A percentile compares a stretch with the other conserved stretches of the same genome.
Evolutionary conservation across 208 protist genomes (phyloP).

Genomic region (Trypanosoma boissoni): DNA sequence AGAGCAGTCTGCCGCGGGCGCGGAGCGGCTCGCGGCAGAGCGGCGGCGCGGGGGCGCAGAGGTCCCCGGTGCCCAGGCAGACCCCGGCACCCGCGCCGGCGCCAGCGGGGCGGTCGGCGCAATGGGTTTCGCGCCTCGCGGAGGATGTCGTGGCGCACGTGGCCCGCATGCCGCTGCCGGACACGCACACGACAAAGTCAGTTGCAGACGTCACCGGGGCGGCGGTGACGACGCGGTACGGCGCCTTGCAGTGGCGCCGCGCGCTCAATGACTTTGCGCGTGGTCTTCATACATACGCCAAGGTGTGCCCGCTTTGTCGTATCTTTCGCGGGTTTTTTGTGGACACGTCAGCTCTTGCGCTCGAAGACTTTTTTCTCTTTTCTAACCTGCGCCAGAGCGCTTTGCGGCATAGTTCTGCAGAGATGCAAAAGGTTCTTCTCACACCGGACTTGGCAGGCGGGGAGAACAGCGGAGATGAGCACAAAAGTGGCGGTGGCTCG

Average conservation of each 20-base stretch:
- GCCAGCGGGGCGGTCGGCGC: constrained; percentile 8
- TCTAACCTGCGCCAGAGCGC: constrained; percentile 27
- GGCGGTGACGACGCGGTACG: constrained; percentile 32
- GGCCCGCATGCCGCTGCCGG: constrained; percentile 1
- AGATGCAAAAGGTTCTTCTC: constrained; percentile 23
- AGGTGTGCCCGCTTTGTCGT: constrained; percentile 33
- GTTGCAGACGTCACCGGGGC: constrained; percentile 36
- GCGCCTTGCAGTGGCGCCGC: constrained; percentile 40
- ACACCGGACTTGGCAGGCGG: neutral
- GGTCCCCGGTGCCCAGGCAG: too few species aligned
- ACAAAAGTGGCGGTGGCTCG: neutral
- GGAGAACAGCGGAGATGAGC: neutral
- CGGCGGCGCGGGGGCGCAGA: neutral
- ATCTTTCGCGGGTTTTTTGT: constrained; percentile 48
- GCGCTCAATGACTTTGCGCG: constrained; percentile 35
- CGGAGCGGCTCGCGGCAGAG: neutral
- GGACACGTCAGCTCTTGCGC: constrained; percentile 23
- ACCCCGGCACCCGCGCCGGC: neutral
- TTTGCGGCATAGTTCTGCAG: constrained; percentile 21
- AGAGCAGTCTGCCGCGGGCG: too few species aligned
- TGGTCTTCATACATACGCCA: constrained; percentile 34
- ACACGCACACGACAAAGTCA: constrained; percentile 8
- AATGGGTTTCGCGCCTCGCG: constrained; percentile 24
- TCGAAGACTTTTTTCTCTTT: constrained; percentile 35
- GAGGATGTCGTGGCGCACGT: constrained; percentile 21